These are phyloP conservation scores for Fraxinus paxiana DNA, from an alignment of 305 asterid species.

Conservation along the genomic window DNA sequence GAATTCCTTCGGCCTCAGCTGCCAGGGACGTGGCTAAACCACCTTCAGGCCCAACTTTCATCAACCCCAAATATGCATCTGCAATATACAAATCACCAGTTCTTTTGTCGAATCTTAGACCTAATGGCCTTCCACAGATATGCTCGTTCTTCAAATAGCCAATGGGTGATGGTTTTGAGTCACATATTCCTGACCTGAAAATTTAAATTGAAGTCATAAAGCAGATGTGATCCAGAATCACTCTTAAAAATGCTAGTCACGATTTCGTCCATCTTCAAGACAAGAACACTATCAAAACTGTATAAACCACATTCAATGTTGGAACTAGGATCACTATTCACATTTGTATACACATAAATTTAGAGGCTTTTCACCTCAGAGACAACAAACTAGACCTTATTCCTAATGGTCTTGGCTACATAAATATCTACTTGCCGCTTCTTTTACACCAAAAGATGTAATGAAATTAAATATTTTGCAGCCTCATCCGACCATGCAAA, in stretches of 20 bases:
- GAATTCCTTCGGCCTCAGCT: conserved; percentile 78
- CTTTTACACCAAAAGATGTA: neutral
- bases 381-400: neutral
- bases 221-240: neutral
- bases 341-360: neutral
- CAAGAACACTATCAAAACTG: neutral
- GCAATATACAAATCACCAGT: conserved; percentile 84
- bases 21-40: conserved; percentile 72
- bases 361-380: neutral
- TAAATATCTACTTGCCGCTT: too few species aligned
- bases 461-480: neutral
- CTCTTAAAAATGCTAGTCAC: neutral
- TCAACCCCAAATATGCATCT: conserved; percentile 85
- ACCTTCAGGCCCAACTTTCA: conserved; percentile 93
- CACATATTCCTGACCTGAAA: conserved; percentile 68
- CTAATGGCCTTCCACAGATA: conserved; percentile 94
- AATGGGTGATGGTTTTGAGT: conserved; percentile 50
- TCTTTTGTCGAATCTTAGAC: conserved; percentile 68
- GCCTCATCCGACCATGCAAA: neutral
- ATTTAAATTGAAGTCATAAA: neutral
- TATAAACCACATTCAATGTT: neutral
- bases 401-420: too few species aligned
- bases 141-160: conserved; percentile 74
- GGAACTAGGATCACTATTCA: neutral
- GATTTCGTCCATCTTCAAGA: neutral